phyloP scores from a whole-genome alignment of 1,284 basidiomycete genomes.

The Ustilago esculenta region DNA sequence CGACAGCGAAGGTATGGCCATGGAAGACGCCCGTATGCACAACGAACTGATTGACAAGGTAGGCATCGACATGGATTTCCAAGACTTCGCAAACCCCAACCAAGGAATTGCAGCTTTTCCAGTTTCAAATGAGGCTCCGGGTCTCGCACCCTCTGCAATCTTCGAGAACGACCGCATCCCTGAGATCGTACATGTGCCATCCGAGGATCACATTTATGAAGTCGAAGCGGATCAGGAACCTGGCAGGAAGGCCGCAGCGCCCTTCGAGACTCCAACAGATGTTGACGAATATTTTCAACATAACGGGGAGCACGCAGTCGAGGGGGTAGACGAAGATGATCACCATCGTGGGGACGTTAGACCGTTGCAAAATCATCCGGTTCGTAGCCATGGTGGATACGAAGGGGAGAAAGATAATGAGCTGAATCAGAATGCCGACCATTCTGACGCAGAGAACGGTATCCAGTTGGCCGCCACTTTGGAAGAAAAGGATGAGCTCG shows the following conservation, averaged over 20 bases:
- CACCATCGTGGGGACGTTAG: background rate
- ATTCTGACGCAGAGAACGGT: background rate
- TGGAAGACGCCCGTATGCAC: constrained; percentile 23
- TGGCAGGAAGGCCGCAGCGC: background rate
- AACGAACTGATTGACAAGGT: constrained; percentile 12
- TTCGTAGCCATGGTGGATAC: background rate
- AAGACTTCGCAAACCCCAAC: constrained; percentile 6
- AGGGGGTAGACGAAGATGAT: background rate
- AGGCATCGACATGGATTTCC: constrained; percentile 29
- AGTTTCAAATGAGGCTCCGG: background rate
- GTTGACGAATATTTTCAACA: background rate
- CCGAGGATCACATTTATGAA: background rate
- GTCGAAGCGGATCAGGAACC: background rate
- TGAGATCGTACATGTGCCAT: background rate
- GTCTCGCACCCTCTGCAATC: background rate
- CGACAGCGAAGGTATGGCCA: constrained; percentile 20
- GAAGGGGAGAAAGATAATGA: constrained; percentile 16
- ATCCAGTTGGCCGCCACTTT: background rate
- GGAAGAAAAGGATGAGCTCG: constrained; percentile 13
- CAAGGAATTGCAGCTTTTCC: background rate
- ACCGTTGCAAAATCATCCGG: background rate
- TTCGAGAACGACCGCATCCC: background rate
- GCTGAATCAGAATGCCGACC: background rate
- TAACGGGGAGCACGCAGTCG: background rate
- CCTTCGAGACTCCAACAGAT: background rate